phyloP scores from a whole-genome alignment of 129 eudicot species.

The Chrysanthemum lavandulifolium region DNA sequence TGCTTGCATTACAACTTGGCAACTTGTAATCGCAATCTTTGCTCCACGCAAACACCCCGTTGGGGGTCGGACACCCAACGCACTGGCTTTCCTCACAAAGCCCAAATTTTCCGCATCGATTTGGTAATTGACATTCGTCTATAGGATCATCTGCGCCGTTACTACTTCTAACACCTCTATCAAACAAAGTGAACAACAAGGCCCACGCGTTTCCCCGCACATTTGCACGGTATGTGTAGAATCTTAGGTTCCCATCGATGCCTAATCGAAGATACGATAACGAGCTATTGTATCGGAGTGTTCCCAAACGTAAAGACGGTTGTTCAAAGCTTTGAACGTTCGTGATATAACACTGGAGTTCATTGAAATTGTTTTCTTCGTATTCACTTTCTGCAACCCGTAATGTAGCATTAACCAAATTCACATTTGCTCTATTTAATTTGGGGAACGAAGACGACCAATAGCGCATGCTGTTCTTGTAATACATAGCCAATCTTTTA shows the following conservation, averaged over 20 bases:
- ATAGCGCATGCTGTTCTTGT: conserved; percentile 31
- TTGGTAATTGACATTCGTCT: conserved; percentile 52
- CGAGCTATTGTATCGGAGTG: conserved; percentile 38
- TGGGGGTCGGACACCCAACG: conserved; percentile 47
- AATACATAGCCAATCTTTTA: conserved; percentile 33
- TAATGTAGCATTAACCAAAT: conserved; percentile 13
- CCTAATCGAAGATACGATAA: conserved; percentile 48
- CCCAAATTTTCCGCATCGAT: conserved; percentile 45
- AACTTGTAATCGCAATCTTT: conserved; percentile 32
- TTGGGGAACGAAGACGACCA: conserved; percentile 27
- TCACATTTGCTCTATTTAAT: conserved; percentile 1
- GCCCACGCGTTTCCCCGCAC: conserved; percentile 39
- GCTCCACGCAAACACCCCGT: conserved; percentile 53
- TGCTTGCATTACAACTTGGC: conserved; percentile 28
- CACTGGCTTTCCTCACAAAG: conserved; percentile 52
- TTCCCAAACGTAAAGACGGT: not conserved
- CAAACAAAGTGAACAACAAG: conserved; percentile 37
- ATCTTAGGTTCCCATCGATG: conserved; percentile 48
- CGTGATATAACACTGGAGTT: not conserved
- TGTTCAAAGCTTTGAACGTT: not conserved
- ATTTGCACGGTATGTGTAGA: conserved; percentile 37
- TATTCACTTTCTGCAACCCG: conserved; percentile 18
- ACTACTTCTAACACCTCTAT: not conserved
- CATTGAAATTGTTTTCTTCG: conserved; percentile 8
- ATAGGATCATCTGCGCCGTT: not conserved